Percentiles rank a stretch among this genome's conserved stretches.
Evolutionary conservation across 257 asterid species (phyloP).

Genomic region (Mentha longifolia): DNA sequence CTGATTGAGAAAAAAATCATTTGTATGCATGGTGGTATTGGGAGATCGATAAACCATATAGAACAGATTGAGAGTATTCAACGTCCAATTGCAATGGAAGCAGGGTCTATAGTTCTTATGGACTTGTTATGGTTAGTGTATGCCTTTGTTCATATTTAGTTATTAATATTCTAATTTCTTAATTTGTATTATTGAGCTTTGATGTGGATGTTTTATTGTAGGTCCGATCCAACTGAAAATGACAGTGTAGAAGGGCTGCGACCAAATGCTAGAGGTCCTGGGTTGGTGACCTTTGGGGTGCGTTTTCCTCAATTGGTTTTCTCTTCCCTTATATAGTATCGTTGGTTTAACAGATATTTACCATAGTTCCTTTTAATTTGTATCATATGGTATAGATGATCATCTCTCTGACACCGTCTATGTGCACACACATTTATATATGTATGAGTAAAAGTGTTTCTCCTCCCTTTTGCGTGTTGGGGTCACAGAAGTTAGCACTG

Average conservation of each 20-base stretch:
- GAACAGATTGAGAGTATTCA: conserved; percentile 96
- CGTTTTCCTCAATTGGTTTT: conserved; percentile 37
- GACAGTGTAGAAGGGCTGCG: conserved; percentile 99
- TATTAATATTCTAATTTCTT: conserved; percentile 12
- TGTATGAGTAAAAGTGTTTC: background rate
- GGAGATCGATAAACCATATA: conserved; percentile 94
- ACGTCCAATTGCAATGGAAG: conserved; percentile 99
- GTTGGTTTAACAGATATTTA: background rate
- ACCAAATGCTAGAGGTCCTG: conserved; percentile 99
- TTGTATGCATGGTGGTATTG: conserved; percentile 99
- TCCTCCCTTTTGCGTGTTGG: background rate
- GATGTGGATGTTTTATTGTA: conserved; percentile 41
- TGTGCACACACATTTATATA: background rate
- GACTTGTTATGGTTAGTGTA: conserved; percentile 86
- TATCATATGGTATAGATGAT: background rate
- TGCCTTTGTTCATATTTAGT: conserved; percentile 18
- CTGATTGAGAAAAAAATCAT: conserved; percentile 92
- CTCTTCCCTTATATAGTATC: conserved; percentile 6
- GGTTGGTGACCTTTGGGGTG: conserved; percentile 99
- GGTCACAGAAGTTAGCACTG: background rate
- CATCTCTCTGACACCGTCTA: background rate
- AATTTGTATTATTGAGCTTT: conserved; percentile 9
- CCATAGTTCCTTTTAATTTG: background rate
- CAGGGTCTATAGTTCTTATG: conserved; percentile 97
- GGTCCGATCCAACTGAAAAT: conserved; percentile 99